Conservation (phyloP, 2,329 filamentous ascomycete genomes). For the Paramyrothecium sp. region DNA sequence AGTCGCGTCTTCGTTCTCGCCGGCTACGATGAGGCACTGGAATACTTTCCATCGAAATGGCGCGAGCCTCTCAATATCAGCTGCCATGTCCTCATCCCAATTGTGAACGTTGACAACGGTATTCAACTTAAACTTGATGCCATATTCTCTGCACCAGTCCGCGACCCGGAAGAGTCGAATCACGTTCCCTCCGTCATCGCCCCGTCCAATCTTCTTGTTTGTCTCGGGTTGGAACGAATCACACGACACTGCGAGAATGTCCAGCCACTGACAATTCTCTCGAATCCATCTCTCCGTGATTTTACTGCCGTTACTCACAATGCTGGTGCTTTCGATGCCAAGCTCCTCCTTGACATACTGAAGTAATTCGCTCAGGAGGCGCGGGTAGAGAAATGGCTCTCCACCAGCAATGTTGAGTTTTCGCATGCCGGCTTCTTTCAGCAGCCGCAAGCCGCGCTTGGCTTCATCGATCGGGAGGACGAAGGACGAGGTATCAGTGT, state of each 20-base stretch:
- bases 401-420: slow-evolving; percentile 57
- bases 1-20: slow-evolving; percentile 47
- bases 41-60: slow-evolving; percentile 58
- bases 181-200: slow-evolving; percentile 42
- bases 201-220: slow-evolving; percentile 50
- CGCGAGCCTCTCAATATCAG: slow-evolving; percentile 31
- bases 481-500: slow-evolving; percentile 49
- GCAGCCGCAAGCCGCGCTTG: slow-evolving; percentile 41
- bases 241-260: slow-evolving; percentile 55
- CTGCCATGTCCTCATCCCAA: slow-evolving; percentile 47
- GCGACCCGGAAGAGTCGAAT: slow-evolving; percentile 39
- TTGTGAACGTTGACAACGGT: slow-evolving; percentile 51
- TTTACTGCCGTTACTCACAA: slow-evolving; percentile 52
- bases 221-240: slow-evolving; percentile 51
- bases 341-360: slow-evolving; percentile 48
- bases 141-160: slow-evolving; percentile 42
- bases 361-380: slow-evolving; percentile 39
- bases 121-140: slow-evolving; percentile 57
- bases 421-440: slow-evolving; percentile 49
- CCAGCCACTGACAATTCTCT: slow-evolving; percentile 40
- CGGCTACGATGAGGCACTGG: slow-evolving; percentile 49
- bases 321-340: slow-evolving; percentile 47
- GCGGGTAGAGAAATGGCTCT: slow-evolving; percentile 51
- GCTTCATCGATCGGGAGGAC: slow-evolving; percentile 37
- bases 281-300: slow-evolving; percentile 41